These are phyloP conservation scores for Beauveria scarabaeidicola DNA, from an alignment of 2,329 filamentous ascomycete genomes.

Conservation along the genomic window DNA sequence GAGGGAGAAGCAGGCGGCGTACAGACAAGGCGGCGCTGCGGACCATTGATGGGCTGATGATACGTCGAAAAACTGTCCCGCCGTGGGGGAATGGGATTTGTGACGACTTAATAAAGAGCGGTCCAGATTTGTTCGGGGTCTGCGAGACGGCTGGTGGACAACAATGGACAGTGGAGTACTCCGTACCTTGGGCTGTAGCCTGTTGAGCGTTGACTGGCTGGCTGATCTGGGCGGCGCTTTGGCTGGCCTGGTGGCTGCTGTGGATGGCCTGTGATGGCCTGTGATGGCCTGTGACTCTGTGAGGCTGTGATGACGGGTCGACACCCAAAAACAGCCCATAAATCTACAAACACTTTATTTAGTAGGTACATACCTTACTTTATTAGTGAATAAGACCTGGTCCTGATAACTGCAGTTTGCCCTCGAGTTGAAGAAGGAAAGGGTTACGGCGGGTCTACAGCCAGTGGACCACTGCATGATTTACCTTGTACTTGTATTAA, in stretches of 20 bases:
- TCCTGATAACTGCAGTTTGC: too few species aligned
- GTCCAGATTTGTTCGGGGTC: background rate
- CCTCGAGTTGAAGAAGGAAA: background rate
- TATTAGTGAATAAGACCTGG: too few species aligned
- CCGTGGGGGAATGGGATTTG: background rate
- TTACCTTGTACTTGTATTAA: background rate
- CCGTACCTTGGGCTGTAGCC: background rate
- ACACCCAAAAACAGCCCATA: too few species aligned
- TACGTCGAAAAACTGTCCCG: background rate
- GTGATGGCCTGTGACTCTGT: too few species aligned
- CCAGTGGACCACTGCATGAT: background rate
- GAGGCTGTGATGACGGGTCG: too few species aligned
- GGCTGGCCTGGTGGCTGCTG: too few species aligned
- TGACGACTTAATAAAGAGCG: slow-evolving; percentile 3
- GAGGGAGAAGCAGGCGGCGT: background rate
- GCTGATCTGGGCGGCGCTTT: too few species aligned
- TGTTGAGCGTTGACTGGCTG: too few species aligned
- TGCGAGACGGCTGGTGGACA: background rate
- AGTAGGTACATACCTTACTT: too few species aligned
- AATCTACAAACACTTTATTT: too few species aligned
- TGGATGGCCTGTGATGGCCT: too few species aligned
- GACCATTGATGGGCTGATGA: slow-evolving; percentile 5
- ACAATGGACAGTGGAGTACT: background rate
- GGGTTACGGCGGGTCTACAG: background rate
- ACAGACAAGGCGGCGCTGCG: slow-evolving; percentile 2